phyloP scores from a whole-genome alignment of 176 grass and related monocot species.

The sorghum (Sorghum bicolor) region Sorghum_bicolor_NCBIv3 NC_012879.2:1742001-1742500 shows the following conservation, averaged over 20 bases:
- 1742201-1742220: not conserved
- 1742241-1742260: not conserved
- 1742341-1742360: not conserved
- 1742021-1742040: not conserved
- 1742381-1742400: not conserved
- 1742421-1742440: not conserved
- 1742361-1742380: not conserved
- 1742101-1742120: constrained; percentile 20
- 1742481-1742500: not conserved
- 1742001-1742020: too few relatives aligned
- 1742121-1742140: not conserved
- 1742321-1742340: not conserved
- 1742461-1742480: constrained; percentile 27
- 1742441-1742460: constrained; percentile 11
- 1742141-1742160: not conserved
- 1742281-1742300: not conserved
- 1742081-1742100: constrained; percentile 19
- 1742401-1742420: not conserved
- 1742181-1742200: not conserved
- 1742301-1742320: not conserved
- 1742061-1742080: not conserved
- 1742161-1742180: not conserved
- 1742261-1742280: not conserved
- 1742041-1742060: not conserved
- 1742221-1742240: not conserved